These are phyloP conservation scores for Claviceps capensis DNA, from an alignment of 2,329 filamentous ascomycete species.

Conservation along the genomic window DNA sequence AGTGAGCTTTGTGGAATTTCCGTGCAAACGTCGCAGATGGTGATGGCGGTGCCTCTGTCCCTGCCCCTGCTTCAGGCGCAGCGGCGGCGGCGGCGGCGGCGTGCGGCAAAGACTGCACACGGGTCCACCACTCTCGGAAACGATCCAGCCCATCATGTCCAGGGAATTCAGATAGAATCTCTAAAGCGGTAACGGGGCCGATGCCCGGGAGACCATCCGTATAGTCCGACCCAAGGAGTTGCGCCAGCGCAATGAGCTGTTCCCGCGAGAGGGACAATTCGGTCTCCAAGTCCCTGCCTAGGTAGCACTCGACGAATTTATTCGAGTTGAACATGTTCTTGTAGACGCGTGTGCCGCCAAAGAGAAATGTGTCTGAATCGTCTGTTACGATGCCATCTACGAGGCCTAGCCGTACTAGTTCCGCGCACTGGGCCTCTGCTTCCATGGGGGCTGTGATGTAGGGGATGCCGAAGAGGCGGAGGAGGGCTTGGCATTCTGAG, in stretches of 20 bases:
- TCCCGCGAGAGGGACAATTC: slow-evolving; percentile 79
- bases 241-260: slow-evolving; percentile 79
- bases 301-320: slow-evolving; percentile 95
- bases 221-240: slow-evolving; percentile 87
- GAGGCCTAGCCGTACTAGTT: slow-evolving; percentile 71
- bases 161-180: slow-evolving; percentile 84
- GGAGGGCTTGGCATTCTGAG: slow-evolving; percentile 80
- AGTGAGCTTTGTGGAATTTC: slow-evolving; percentile 72
- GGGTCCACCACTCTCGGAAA: slow-evolving; percentile 80
- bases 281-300: slow-evolving; percentile 68
- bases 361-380: slow-evolving; percentile 91
- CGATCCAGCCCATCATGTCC: slow-evolving; percentile 45
- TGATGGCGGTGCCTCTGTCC: slow-evolving; percentile 32
- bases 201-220: slow-evolving; percentile 84
- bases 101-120: slow-evolving; percentile 56
- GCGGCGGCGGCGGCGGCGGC: slow-evolving; percentile 15
- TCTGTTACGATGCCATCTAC: slow-evolving; percentile 98
- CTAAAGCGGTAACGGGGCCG: slow-evolving; percentile 85
- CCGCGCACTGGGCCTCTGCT: slow-evolving; percentile 92
- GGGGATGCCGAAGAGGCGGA: slow-evolving; percentile 81
- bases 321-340: slow-evolving; percentile 99
- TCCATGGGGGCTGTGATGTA: slow-evolving; percentile 99
- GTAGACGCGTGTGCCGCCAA: slow-evolving; percentile 91
- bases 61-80: background rate
- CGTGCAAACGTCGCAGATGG: slow-evolving; percentile 47